Conservation (phyloP, 371 early-diverging fungal genomes). For the Rhizopus stolonifer region DNA sequence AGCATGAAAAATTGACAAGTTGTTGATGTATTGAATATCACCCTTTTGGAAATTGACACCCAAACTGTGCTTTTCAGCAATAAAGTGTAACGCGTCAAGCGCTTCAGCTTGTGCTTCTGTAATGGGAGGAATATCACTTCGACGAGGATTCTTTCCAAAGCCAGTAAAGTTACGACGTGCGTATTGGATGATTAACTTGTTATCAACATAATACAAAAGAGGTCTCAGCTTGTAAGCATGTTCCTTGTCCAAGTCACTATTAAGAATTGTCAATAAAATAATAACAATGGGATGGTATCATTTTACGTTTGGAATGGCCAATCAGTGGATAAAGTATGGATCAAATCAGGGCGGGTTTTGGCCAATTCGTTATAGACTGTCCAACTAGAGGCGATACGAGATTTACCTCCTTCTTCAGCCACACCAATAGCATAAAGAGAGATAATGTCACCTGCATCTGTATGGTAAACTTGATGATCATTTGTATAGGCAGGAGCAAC, state of each 20-base stretch:
- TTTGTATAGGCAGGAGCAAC: slow-evolving; percentile 31
- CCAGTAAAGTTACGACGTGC: slow-evolving; percentile 33
- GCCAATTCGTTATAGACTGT: slow-evolving; percentile 35
- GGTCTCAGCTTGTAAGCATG: slow-evolving; percentile 20
- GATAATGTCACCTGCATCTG: slow-evolving; percentile 34
- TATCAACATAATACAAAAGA: slow-evolving; percentile 25
- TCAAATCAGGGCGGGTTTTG: slow-evolving; percentile 27
- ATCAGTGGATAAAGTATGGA: slow-evolving; percentile 26
- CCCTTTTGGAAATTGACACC: slow-evolving; percentile 30
- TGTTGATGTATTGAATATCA: slow-evolving; percentile 34
- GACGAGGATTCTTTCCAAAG: slow-evolving; percentile 28
- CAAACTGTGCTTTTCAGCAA: slow-evolving; percentile 26
- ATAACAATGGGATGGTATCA: background rate
- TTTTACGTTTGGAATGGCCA: slow-evolving; percentile 31
- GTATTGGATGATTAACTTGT: slow-evolving; percentile 32
- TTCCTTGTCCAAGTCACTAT: slow-evolving; percentile 16
- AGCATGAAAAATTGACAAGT: slow-evolving; percentile 35
- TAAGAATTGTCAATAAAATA: background rate
- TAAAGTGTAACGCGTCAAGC: slow-evolving; percentile 28
- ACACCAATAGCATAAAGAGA: slow-evolving; percentile 33
- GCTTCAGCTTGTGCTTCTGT: slow-evolving; percentile 35
- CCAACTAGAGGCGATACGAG: slow-evolving; percentile 36
- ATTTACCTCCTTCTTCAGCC: slow-evolving; percentile 30
- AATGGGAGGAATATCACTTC: slow-evolving; percentile 33
- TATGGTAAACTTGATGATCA: slow-evolving; percentile 34